Evolutionary conservation across 176 grass and related monocot genomes (phyloP).

Genomic region (Chloris gayana): DNA sequence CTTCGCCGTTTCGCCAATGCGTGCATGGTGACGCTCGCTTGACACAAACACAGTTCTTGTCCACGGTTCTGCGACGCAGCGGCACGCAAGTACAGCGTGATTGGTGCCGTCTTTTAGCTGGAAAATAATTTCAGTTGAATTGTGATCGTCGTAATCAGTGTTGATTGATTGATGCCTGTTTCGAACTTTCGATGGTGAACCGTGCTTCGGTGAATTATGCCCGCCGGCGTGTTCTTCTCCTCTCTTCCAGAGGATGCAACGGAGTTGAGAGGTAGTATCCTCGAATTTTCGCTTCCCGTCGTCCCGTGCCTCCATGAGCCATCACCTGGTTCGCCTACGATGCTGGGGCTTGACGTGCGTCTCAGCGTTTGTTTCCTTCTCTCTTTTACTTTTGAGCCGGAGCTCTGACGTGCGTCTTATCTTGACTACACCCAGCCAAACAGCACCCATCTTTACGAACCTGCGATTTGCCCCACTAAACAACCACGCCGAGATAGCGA

Average conservation of each 20-base stretch:
- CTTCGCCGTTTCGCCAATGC: slow-evolving; percentile 6
- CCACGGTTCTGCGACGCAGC: background rate
- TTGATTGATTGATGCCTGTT: background rate
- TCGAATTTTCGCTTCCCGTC: background rate
- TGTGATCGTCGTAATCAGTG: background rate
- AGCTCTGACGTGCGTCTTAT: slow-evolving; percentile 23
- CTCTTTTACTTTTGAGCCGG: background rate
- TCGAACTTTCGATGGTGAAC: background rate
- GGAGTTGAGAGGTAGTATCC: background rate
- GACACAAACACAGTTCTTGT: background rate
- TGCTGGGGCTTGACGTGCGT: background rate
- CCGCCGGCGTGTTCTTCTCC: background rate
- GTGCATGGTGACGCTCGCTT: slow-evolving; percentile 5
- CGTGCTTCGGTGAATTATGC: background rate
- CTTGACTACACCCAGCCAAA: background rate
- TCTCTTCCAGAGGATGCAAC: background rate
- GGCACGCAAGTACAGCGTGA: background rate
- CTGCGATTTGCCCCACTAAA: slow-evolving; percentile 3
- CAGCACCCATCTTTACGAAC: slow-evolving; percentile 5
- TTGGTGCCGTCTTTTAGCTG: background rate
- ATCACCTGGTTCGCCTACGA: background rate
- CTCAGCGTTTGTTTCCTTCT: background rate
- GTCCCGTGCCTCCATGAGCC: no score
- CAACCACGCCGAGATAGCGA: background rate
- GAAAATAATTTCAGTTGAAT: background rate